Percentiles rank a stretch among this genome's conserved stretches.
These are phyloP conservation scores for Agaricus bisporus DNA, from an alignment of 768 basidiomycete species.

Conservation along the genomic window DNA sequence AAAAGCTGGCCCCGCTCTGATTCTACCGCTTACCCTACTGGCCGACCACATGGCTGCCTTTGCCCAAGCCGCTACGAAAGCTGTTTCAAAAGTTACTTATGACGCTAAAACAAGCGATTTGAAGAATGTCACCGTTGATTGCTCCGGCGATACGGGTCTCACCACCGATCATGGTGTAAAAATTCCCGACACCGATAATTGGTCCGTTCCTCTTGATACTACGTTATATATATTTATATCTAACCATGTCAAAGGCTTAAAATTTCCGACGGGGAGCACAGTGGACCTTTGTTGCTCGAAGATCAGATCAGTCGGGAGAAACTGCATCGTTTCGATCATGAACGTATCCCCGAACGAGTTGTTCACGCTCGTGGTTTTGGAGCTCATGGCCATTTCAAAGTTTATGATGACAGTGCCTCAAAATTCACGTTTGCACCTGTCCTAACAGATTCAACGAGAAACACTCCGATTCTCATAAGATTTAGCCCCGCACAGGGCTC, in stretches of 20 bases:
- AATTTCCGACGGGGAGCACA: conserved; percentile 35
- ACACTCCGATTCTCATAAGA: conserved; percentile 74
- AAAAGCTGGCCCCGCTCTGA: neutral
- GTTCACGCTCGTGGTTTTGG: conserved; percentile 68
- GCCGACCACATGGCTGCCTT: conserved; percentile 16
- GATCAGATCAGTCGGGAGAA: conserved; percentile 73
- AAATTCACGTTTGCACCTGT: conserved; percentile 69
- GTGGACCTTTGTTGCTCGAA: conserved; percentile 74
- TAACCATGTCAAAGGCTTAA: conserved; percentile 40
- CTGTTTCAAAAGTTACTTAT: conserved; percentile 19
- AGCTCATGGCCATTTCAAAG: conserved; percentile 81
- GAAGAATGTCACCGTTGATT: conserved; percentile 25
- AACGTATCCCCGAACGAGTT: conserved; percentile 84
- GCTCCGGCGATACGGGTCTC: conserved; percentile 23
- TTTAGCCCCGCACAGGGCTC: conserved; percentile 85
- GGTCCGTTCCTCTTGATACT: conserved; percentile 30
- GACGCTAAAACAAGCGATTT: conserved; percentile 30
- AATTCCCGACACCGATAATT: conserved; percentile 59
- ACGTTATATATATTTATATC: neutral
- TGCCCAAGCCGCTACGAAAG: conserved; percentile 22
- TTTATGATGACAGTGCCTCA: conserved; percentile 58
- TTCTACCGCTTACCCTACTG: conserved; percentile 3
- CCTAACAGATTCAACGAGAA: conserved; percentile 64
- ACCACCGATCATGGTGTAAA: conserved; percentile 62
- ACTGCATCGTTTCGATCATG: conserved; percentile 77